Conservation (phyloP, 345 rosid species). For the Citrus australasica region DNA sequence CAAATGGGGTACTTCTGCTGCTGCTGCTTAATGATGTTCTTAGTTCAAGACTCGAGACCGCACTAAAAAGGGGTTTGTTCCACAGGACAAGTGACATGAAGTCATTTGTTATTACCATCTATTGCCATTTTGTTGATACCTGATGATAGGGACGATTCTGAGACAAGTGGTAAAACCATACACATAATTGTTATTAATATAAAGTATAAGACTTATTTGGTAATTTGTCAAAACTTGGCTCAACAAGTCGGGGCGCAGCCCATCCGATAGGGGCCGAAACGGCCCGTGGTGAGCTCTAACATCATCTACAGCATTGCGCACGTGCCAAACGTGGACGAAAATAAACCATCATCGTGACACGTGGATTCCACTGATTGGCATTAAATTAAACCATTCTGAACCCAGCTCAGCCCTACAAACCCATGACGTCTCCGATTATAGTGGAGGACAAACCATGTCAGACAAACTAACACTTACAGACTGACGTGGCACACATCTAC, state of each 20-base stretch:
- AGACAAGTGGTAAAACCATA: not conserved
- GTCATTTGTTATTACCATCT: not conserved
- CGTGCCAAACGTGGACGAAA: not conserved
- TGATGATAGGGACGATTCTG: not conserved
- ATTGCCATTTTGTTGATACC: not conserved
- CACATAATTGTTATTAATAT: too few species aligned
- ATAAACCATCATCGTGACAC: not conserved
- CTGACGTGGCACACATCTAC: constrained; percentile 4
- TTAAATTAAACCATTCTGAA: not conserved
- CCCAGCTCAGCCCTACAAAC: not conserved
- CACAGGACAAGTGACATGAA: not conserved
- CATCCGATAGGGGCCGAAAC: too few species aligned
- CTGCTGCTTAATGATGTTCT: not conserved
- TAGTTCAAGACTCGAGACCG: not conserved
- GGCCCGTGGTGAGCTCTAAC: too few species aligned
- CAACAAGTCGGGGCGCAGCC: too few species aligned
- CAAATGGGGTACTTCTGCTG: not conserved
- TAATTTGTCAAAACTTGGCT: too few species aligned
- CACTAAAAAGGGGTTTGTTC: not conserved
- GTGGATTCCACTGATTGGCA: not conserved
- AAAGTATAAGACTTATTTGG: fast-evolving
- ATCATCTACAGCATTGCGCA: not conserved
- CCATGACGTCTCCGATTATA: not conserved
- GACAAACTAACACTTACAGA: not conserved
- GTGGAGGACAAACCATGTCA: not conserved